phyloP scores from a whole-genome alignment of 2,329 filamentous ascomycete species.

The Chalaropsis ovoidea region DNA sequence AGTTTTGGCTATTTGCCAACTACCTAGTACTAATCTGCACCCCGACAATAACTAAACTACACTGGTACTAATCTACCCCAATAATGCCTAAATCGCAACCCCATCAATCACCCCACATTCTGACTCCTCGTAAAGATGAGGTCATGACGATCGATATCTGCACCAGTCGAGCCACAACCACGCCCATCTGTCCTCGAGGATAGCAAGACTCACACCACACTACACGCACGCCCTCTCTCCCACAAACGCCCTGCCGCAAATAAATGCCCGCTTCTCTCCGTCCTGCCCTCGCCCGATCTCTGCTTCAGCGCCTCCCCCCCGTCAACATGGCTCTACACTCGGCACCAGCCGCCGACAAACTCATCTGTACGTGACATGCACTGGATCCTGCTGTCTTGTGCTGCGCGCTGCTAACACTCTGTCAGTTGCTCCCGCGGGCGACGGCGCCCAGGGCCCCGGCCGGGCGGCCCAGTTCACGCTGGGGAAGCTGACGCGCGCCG shows the following conservation, averaged over 20 bases:
- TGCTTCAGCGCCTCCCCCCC: neutral
- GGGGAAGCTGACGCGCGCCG: constrained; percentile 48
- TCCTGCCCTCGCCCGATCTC: neutral
- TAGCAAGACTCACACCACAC: neutral
- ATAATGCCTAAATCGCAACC: neutral
- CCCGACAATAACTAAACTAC: neutral
- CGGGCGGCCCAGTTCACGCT: constrained; percentile 68
- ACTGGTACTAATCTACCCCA: neutral
- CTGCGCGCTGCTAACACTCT: neutral
- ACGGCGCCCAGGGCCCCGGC: constrained; percentile 39
- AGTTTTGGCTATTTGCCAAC: neutral
- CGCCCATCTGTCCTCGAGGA: neutral
- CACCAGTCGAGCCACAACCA: neutral
- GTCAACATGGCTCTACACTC: constrained; percentile 26
- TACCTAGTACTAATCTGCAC: neutral
- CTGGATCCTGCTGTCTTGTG: too few species aligned
- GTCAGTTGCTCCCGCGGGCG: constrained; percentile 53
- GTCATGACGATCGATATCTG: neutral
- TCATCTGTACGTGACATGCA: constrained; percentile 25
- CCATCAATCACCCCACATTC: neutral
- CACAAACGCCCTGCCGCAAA: neutral
- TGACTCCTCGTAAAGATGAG: neutral
- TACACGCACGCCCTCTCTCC: neutral
- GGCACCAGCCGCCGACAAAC: constrained; percentile 19
- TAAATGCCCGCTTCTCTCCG: constrained; percentile 12